Conservation (phyloP, 805 yeast species). For the Metschnikowia bowlesiae region DNA sequence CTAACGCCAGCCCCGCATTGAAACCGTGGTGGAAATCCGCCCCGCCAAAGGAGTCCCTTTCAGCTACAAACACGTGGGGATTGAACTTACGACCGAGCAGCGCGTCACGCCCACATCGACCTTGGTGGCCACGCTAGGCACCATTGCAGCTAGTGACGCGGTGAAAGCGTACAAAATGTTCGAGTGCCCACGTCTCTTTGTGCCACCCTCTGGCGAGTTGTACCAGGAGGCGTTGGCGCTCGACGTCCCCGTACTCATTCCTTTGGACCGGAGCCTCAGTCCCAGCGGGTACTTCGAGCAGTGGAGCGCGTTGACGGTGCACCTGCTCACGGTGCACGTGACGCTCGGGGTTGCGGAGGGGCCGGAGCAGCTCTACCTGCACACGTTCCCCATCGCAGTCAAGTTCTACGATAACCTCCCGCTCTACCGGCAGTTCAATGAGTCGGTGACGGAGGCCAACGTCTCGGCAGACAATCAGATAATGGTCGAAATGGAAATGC, state of each 20-base stretch:
- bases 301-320: slow-evolving; percentile 47
- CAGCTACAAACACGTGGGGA: slow-evolving; percentile 43
- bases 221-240: slow-evolving; percentile 45
- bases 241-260: slow-evolving; percentile 57
- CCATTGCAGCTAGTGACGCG: slow-evolving; percentile 19
- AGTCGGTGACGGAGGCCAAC: slow-evolving; percentile 42
- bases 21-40: slow-evolving; percentile 53
- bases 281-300: slow-evolving; percentile 47
- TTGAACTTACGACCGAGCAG: slow-evolving; percentile 49
- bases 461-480: slow-evolving; percentile 48
- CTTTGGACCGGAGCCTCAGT: slow-evolving; percentile 48
- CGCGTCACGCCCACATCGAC: slow-evolving; percentile 39
- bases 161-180: slow-evolving; percentile 31
- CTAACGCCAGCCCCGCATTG: slow-evolving; percentile 47
- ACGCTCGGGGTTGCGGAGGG: slow-evolving; percentile 27
- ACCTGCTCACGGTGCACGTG: slow-evolving; percentile 40
- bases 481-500: slow-evolving; percentile 42
- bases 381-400: slow-evolving; percentile 47
- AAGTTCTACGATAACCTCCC: slow-evolving; percentile 57
- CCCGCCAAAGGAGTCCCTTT: slow-evolving; percentile 47
- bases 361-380: slow-evolving; percentile 28
- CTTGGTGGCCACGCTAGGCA: slow-evolving; percentile 25
- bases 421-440: slow-evolving; percentile 49
- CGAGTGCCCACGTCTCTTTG: slow-evolving; percentile 32
- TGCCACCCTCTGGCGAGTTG: slow-evolving; percentile 38